These are phyloP conservation scores for Mikania micrantha DNA, from an alignment of 129 eudicot genomes.

Conservation along the genomic window DNA sequence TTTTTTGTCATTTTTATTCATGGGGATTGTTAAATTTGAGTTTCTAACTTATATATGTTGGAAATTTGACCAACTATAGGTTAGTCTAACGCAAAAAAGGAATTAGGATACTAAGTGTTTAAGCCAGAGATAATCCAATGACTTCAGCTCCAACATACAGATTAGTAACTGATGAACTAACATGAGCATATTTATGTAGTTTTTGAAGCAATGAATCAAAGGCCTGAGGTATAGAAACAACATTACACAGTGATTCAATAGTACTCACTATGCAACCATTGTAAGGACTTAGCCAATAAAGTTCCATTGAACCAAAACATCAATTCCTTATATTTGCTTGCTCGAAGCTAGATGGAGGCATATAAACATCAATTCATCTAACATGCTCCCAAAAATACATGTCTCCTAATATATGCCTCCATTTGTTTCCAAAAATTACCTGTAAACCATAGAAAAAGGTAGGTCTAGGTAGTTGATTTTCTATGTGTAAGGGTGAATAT, in stretches of 20 bases:
- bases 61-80: too few species aligned
- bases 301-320: not conserved
- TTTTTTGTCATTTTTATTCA: too few species aligned
- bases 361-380: conserved; percentile 88
- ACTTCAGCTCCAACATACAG: conserved; percentile 98
- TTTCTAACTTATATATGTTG: too few species aligned
- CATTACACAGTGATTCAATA: conserved; percentile 14
- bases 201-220: conserved; percentile 86
- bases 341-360: conserved; percentile 94
- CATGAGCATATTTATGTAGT: conserved; percentile 81
- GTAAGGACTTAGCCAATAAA: not conserved
- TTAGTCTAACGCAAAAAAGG: too few species aligned
- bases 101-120: too few species aligned
- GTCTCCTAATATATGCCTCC: conserved; percentile 95
- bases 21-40: too few species aligned
- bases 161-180: conserved; percentile 87
- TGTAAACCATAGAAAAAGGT: conserved; percentile 27
- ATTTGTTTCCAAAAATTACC: conserved; percentile 93
- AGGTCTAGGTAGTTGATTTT: not conserved
- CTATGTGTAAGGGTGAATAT: too few species aligned
- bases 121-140: conserved; percentile 85
- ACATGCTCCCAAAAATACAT: conserved; percentile 95
- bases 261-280: conserved; percentile 2
- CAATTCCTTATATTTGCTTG: conserved; percentile 84
- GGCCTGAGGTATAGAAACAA: conserved; percentile 47